Base-by-base conservation (phyloP, 2,329 filamentous ascomycete genomes). In the Colletotrichum shisoi region DNA sequence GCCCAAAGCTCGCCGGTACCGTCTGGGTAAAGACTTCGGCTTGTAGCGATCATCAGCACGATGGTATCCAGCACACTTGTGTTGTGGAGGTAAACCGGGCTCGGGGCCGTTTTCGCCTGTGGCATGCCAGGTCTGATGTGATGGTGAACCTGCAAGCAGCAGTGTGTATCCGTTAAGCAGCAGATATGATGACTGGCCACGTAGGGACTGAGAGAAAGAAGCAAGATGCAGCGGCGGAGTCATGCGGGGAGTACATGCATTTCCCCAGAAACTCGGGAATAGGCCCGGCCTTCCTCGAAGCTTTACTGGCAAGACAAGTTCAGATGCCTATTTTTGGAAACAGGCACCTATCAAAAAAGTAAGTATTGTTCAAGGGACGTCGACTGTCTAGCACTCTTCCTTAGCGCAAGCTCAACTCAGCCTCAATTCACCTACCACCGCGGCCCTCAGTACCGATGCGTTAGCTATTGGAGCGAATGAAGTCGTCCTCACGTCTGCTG, bases 281-380 rank as follows among this genome's bases (percentile, higher is more conserved):
- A 9, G 42, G 42, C 17, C 7, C n/a, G 42, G n/a, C n/a, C 13
- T 12, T 45, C 42, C 42, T 21, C 42, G 11, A 45, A 19, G n/a
- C 42, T 45, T 34, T 19, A 12, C n/a, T 11, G 11, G 21, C 45
- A 24, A 48, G 19, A 21, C 4, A 48, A 12, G 12, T 48, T 48
- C 12, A 8, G 19, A 24, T 48, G 31, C 31, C 31, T 34, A 48
- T 48, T 15, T 24, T 24, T 61, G 58, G 58, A 45, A 53, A 37
- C 39, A 61, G 48, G 37, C 48, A 42, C 37, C 46, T 4, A 39
- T 53, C 21, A 4, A 12, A 19, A 17, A 15, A 17, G 2, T 12
- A 44, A 19, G 13, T 19, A 57, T 9, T 9, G 17, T 21, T 9
- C 40, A n/a, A 11, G 42, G 42, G 8, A n/a, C 42, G n/a, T 45